Percentiles rank a stretch among this genome's conserved stretches.
phyloP scores from a whole-genome alignment of 2,329 filamentous ascomycete species.

The Teratosphaeria pseudoeucalypti region DNA sequence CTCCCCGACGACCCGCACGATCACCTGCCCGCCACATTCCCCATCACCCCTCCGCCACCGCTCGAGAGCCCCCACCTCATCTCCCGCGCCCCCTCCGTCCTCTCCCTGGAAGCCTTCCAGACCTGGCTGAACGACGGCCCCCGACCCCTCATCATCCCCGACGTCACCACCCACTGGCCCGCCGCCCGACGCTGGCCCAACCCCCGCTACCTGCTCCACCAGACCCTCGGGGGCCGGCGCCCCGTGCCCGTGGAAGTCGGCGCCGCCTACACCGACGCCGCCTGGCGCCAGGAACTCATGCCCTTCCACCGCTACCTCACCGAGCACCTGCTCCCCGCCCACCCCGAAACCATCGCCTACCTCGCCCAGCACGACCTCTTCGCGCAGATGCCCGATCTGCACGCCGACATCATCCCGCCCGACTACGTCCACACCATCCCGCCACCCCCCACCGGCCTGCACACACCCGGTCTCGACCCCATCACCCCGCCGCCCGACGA shows the following conservation, averaged over 20 bases:
- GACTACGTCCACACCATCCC: constrained; percentile 74
- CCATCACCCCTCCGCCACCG: constrained; percentile 3
- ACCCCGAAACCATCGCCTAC: constrained; percentile 50
- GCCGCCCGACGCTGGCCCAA: constrained; percentile 66
- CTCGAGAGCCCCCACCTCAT: constrained; percentile 7
- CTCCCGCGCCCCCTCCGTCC: constrained; percentile 2
- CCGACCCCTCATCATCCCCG: constrained; percentile 58
- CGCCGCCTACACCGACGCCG: constrained; percentile 73
- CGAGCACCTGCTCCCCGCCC: constrained; percentile 42
- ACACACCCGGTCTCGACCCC: constrained; percentile 12
- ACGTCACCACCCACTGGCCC: constrained; percentile 62
- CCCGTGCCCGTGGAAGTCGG: constrained; percentile 77
- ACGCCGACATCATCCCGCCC: constrained; percentile 65
- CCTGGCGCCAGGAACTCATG: constrained; percentile 75
- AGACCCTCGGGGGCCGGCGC: constrained; percentile 65
- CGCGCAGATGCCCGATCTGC: constrained; percentile 65
- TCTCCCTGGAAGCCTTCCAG: constrained; percentile 20
- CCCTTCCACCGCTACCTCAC: constrained; percentile 61
- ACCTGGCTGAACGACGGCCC: constrained; percentile 13
- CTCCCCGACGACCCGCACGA: constrained; percentile 1
- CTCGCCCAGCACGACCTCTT: constrained; percentile 88
- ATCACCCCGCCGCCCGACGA: constrained; percentile 34
- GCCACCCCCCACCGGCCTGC: constrained; percentile 35
- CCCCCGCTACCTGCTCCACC: constrained; percentile 61
- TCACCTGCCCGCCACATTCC: constrained; percentile 4